Percentiles rank a stretch among this genome's conserved stretches.
phyloP scores from a whole-genome alignment of 2,329 filamentous ascomycete species.

The Fusarium bactridioides region DNA sequence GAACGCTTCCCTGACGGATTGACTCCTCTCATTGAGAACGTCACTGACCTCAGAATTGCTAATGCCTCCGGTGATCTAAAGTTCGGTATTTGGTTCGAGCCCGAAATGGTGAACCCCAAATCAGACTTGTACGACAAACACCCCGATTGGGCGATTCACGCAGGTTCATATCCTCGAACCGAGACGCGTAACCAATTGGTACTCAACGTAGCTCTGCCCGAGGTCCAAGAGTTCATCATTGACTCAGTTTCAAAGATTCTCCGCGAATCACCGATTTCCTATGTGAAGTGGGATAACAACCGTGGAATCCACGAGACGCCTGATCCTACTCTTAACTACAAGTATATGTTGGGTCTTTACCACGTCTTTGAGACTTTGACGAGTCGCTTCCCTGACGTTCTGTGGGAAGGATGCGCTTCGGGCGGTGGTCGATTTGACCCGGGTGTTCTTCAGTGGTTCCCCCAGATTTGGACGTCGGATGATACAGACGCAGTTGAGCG shows the following conservation, averaged over 20 bases:
- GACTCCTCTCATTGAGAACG: constrained; percentile 56
- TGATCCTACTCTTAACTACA: constrained; percentile 60
- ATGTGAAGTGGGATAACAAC: constrained; percentile 76
- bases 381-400: constrained; percentile 65
- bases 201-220: constrained; percentile 65
- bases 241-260: constrained; percentile 62
- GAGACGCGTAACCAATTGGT: constrained; percentile 66
- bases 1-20: constrained; percentile 67
- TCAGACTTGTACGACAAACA: constrained; percentile 68
- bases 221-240: constrained; percentile 71
- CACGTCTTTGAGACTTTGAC: constrained; percentile 69
- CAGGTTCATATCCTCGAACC: constrained; percentile 63
- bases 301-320: constrained; percentile 68
- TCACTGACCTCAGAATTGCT: constrained; percentile 58
- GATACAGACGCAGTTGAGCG: constrained; percentile 70
- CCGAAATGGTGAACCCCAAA: constrained; percentile 72
- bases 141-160: constrained; percentile 69
- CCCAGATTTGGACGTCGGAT: constrained; percentile 72
- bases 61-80: constrained; percentile 57
- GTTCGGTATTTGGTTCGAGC: constrained; percentile 74
- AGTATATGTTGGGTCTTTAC: constrained; percentile 71
- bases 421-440: constrained; percentile 72
- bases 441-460: constrained; percentile 70
- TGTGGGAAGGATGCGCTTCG: constrained; percentile 73
- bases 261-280: constrained; percentile 60